Percentiles rank a stretch among this genome's conserved stretches.
These are phyloP conservation scores for Candida yuanshanica DNA, from an alignment of 805 yeast genomes.

Conservation along the genomic window DNA sequence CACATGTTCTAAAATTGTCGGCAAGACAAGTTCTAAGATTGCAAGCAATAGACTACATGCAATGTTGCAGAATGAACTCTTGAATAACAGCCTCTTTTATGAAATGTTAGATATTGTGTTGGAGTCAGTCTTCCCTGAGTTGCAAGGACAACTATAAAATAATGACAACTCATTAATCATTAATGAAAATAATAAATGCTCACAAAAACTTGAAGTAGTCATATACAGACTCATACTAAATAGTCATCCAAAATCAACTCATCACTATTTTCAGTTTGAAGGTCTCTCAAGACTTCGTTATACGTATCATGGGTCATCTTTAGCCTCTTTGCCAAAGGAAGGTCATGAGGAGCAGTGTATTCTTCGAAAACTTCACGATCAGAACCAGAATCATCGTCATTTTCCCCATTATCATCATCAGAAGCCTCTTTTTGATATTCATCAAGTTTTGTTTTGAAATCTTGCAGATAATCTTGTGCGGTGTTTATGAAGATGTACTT, in stretches of 20 bases:
- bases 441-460: background rate
- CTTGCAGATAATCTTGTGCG: background rate
- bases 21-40: constrained; percentile 51
- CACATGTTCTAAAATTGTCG: constrained; percentile 67
- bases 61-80: constrained; percentile 65
- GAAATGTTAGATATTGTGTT: constrained; percentile 54
- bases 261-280: background rate
- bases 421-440: background rate
- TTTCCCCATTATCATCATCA: background rate
- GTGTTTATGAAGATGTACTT: background rate
- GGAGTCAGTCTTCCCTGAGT: constrained; percentile 30
- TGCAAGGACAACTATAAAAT: background rate
- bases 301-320: background rate
- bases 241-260: background rate
- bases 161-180: background rate
- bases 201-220: no score
- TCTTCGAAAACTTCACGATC: background rate
- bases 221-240: no score
- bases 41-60: constrained; percentile 59
- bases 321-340: background rate
- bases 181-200: no score
- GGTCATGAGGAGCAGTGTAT: background rate
- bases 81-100: constrained; percentile 60
- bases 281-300: background rate
- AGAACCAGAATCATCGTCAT: background rate